Evolutionary conservation across 345 rosid genomes (phyloP), one percentile per base, ranked within the genome.

Genomic region (Lagerstroemia speciosa): DNA sequence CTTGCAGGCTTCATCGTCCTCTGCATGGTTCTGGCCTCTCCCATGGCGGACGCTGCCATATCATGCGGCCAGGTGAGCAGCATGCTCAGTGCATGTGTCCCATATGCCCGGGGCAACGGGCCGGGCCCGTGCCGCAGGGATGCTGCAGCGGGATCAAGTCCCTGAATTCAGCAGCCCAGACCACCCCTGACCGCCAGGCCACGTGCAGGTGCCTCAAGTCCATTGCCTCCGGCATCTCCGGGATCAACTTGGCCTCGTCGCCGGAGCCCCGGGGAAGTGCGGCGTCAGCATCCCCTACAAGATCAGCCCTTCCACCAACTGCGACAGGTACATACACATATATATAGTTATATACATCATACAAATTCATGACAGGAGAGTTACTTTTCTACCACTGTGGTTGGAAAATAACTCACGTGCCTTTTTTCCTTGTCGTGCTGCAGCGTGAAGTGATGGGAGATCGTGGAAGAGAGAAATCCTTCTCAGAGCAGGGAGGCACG

Each of bases 281-380:
- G 76, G 79, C 6, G 85, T 86, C 68, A 69, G 29, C 70, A 45
- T 84, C 64, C 86, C 86, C 10, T 88, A 81, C 77, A 80, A 79
- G 71, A 79, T 86, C 79, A 76, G 80, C 83, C 53, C 73, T 32
- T 66, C 70, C 79, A 76, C 82, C 53, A 63, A 82, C 87, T 86
- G 91, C 82, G 20, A 57, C 58, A 79, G 38, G 91, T 86, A 71
- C 9, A 19, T 48, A 20, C 12, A 5, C 12, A 15, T 45, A 46
- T 17, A 14, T 17, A 17, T 1, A 0, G 14, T 46, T 17, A 46
- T 46, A 45, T 45, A 46, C 14, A 11, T 46, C 22, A 14, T 46
- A 46, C 14, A 14, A 45, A 9, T 1, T 30, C 41, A 10, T 38
- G 41, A 10, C 41, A 38, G 10, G 41, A 10, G 7, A 5, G n/a